Conservation (phyloP, 2,329 filamentous ascomycete genomes). For the Cryphonectria naterciae region DNA sequence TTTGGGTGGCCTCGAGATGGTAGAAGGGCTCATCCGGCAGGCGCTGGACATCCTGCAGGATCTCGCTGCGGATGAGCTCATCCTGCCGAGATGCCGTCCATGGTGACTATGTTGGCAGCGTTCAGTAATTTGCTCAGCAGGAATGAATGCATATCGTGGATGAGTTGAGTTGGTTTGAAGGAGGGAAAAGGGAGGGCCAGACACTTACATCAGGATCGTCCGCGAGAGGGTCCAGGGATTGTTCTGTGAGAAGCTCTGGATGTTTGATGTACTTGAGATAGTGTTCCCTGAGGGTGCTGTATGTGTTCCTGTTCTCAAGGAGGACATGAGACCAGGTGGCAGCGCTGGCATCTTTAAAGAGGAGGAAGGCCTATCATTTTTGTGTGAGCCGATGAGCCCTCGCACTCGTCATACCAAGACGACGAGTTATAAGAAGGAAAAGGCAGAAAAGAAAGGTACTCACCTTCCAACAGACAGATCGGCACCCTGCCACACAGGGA, state of each 20-base stretch:
- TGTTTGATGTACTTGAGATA: slow-evolving; percentile 83
- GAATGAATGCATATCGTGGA: not conserved
- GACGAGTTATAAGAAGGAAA: not conserved
- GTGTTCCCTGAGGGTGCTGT: slow-evolving; percentile 71
- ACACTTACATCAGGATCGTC: slow-evolving; percentile 69
- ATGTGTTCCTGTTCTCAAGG: slow-evolving; percentile 72
- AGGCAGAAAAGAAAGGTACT: not conserved
- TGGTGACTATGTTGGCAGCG: slow-evolving; percentile 67
- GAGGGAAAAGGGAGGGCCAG: slow-evolving; percentile 29
- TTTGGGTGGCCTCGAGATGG: slow-evolving; percentile 76
- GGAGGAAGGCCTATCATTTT: slow-evolving; percentile 69
- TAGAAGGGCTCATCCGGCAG: slow-evolving; percentile 94
- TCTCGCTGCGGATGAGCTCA: slow-evolving; percentile 82
- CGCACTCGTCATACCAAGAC: not conserved
- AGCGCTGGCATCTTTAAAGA: slow-evolving; percentile 70
- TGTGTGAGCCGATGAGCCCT: slow-evolving; percentile 25
- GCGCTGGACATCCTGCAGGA: slow-evolving; percentile 90
- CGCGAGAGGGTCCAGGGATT: slow-evolving; percentile 79
- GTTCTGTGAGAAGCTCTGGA: slow-evolving; percentile 74
- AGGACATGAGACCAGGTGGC: slow-evolving; percentile 72
- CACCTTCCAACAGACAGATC: slow-evolving; percentile 88
- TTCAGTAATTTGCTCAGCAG: slow-evolving; percentile 19
- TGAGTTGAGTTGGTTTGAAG: not conserved
- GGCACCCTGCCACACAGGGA: slow-evolving; percentile 72
- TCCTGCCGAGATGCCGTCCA: slow-evolving; percentile 89